Conservation (phyloP, 257 asterid species). For the Solanum bulbocastanum region DNA sequence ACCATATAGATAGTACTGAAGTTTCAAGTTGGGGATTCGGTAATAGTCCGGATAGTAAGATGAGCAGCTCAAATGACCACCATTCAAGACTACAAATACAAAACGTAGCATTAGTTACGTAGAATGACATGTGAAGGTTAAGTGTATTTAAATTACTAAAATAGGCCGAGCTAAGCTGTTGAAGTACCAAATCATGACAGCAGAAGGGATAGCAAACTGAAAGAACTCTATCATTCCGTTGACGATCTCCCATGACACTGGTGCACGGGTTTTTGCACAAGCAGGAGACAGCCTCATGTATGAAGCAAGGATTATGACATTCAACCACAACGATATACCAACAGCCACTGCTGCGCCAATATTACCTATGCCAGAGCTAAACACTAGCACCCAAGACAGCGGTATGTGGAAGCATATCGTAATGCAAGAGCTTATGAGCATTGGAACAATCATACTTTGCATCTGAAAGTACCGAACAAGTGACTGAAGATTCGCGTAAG, state of each 20-base stretch:
- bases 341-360: conserved; percentile 55
- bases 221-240: conserved; percentile 44
- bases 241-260: conserved; percentile 41
- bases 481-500: conserved; percentile 47
- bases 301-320: conserved; percentile 27
- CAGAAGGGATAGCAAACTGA: conserved; percentile 56
- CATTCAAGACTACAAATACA: conserved; percentile 47
- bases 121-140: neutral
- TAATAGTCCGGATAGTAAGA: conserved; percentile 66
- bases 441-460: conserved; percentile 51
- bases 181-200: conserved; percentile 56
- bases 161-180: neutral
- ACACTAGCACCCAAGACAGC: conserved; percentile 45
- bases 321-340: conserved; percentile 50
- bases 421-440: conserved; percentile 43
- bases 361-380: conserved; percentile 21
- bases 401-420: conserved; percentile 45
- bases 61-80: conserved; percentile 82
- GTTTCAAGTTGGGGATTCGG: conserved; percentile 92
- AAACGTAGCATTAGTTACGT: neutral
- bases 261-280: conserved; percentile 48
- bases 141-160: neutral
- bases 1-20: conserved; percentile 82
- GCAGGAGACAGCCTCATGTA: conserved; percentile 40
- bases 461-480: conserved; percentile 44